phyloP scores from a whole-genome alignment of 2,329 filamentous ascomycete species.

The Sordariomycetes sp. region DNA sequence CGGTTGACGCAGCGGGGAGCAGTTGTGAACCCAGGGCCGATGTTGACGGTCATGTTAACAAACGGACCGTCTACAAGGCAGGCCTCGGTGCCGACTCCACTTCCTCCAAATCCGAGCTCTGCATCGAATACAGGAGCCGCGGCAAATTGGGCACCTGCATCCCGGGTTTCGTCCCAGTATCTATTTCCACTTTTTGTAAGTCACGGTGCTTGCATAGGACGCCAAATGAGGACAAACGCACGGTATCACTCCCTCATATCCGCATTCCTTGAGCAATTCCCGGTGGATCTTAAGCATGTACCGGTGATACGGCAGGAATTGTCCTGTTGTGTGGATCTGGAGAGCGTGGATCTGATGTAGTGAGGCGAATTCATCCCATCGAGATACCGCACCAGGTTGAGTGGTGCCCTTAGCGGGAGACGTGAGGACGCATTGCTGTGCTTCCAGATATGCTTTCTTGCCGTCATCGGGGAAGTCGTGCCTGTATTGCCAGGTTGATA shows the following conservation, averaged over 20 bases:
- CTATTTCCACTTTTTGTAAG: not conserved
- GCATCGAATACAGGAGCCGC: constrained; percentile 3
- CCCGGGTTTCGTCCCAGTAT: constrained; percentile 6
- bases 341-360: constrained; percentile 7
- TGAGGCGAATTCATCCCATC: constrained; percentile 7
- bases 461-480: constrained; percentile 1
- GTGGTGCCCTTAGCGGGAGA: constrained; percentile 1
- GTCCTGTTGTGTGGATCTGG: constrained; percentile 6
- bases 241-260: constrained; percentile 3
- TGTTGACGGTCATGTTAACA: constrained; percentile 6
- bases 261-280: constrained; percentile 5
- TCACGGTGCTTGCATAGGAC: not conserved
- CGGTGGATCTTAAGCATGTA: constrained; percentile 5
- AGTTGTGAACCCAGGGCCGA: constrained; percentile 5
- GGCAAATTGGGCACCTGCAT: constrained; percentile 3
- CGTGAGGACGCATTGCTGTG: constrained; percentile 4
- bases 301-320: constrained; percentile 6
- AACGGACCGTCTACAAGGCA: constrained; percentile 5
- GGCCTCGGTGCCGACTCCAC: constrained; percentile 1
- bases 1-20: constrained; percentile 5
- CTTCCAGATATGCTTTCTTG: constrained; percentile 4
- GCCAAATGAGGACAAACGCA: not conserved
- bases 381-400: constrained; percentile 5
- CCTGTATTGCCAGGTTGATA: not conserved
- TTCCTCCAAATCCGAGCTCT: constrained; percentile 6